Evolutionary conservation across 345 rosid genomes (phyloP).

Genomic region (Diplotaxis tenuifolia): DNA sequence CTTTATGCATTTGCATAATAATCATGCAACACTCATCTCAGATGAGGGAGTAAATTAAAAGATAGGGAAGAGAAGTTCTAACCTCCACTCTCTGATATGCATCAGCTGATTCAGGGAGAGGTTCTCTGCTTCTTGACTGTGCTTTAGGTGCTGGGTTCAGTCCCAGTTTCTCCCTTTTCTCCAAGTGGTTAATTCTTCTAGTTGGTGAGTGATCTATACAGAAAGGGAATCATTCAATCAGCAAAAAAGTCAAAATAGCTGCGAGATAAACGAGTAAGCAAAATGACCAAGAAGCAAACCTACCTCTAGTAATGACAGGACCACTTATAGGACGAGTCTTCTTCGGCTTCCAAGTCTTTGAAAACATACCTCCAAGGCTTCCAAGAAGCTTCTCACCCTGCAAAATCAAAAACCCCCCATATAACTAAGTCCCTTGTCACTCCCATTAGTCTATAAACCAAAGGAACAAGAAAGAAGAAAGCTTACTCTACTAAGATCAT

Average conservation of each 20-base stretch:
- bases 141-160: conserved; percentile 53
- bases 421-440: neutral
- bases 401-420: conserved; percentile 31
- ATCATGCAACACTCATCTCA: conserved; percentile 1
- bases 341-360: conserved; percentile 93
- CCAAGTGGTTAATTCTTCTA: conserved; percentile 59
- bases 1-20: neutral
- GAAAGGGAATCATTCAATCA: neutral
- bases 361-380: conserved; percentile 88
- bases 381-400: conserved; percentile 99
- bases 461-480: neutral
- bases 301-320: conserved; percentile 71
- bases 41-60: neutral
- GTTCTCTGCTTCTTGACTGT: conserved; percentile 43
- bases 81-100: conserved; percentile 87
- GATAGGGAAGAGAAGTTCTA: conserved; percentile 21
- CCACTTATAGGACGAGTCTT: conserved; percentile 68
- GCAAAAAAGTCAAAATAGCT: neutral
- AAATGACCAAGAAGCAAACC: conserved; percentile 44
- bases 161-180: conserved; percentile 85
- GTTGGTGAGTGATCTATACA: conserved; percentile 57
- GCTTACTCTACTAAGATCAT: conserved; percentile 89
- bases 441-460: neutral
- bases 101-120: conserved; percentile 56
- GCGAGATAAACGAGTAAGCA: neutral